Base-by-base conservation (phyloP, 441 rosid species). In the Populus hybrid region DNA sequence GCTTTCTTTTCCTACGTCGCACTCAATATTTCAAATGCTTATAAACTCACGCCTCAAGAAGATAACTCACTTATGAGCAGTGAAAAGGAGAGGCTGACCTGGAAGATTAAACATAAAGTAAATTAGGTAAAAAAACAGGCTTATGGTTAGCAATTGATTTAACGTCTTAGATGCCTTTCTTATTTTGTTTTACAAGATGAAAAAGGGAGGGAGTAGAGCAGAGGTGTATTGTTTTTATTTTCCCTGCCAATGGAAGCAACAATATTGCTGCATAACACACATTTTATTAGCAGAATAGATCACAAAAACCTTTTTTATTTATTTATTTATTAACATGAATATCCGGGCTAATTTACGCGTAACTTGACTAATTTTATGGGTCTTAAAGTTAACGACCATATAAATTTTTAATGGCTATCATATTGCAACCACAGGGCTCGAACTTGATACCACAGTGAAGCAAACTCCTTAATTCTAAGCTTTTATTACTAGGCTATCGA, bases 1-100 rank as follows among this genome's bases (percentile, higher is more conserved):
- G 84, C 86, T 76, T 83, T 87, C 83, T 77, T 87, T 72, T 82
- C 79, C 79, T 89, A 83, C 81, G 12, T 89, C 50, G 82, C 80
- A 21, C 88, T 91, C 16, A 53, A 84, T 34, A 26, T 73, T 34
- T 11, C 86, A 57, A 79, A 86, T 53, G 85, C 87, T 38, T 59
- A 38, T 23, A 83, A 84, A 66, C 76, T 87, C 81, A 68, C 72
- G 36, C 70, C 72, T 69, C 50, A 35, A 53, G 57, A 75, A 16
- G 32, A 50, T 32, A 50, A 72, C 34, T 69, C 18, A 64, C 38
- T n/a, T 21, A 38, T 38, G 42, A 38, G 42, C 42, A 38, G 42
- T 38, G 42, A 38, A 38, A 5, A 38, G 12, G 42, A 38, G 42
- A 38, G 11, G 42, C 0, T 38, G 42, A 9, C 42, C 42, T 38